These are phyloP conservation scores for Fusarium piperis DNA, from an alignment of 2,329 filamentous ascomycete species.

Conservation along the genomic window DNA sequence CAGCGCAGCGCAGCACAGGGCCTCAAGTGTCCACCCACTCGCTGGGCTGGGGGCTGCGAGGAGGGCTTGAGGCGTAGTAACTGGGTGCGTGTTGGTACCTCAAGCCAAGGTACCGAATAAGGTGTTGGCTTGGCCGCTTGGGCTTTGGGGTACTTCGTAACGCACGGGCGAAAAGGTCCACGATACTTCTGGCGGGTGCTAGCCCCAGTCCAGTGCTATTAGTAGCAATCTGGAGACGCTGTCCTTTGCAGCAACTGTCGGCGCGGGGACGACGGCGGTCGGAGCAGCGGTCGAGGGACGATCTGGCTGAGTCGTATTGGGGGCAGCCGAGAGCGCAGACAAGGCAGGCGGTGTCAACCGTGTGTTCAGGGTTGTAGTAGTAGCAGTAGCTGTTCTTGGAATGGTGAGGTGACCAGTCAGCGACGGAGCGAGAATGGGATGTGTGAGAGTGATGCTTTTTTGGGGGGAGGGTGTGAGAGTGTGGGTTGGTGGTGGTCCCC, in stretches of 20 bases:
- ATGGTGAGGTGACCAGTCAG: conserved; percentile 42
- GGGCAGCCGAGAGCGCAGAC: conserved; percentile 8
- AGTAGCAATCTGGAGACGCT: conserved; percentile 31
- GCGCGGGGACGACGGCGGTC: conserved; percentile 27
- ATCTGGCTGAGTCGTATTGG: conserved; percentile 23
- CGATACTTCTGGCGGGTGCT: conserved; percentile 28
- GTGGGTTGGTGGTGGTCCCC: conserved; percentile 15
- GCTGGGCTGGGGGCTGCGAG: conserved; percentile 19
- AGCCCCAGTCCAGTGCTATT: conserved; percentile 33
- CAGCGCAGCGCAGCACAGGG: conserved; percentile 25
- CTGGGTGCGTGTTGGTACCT: conserved; percentile 24
- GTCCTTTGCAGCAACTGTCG: conserved; percentile 7
- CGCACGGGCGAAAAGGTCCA: conserved; percentile 35
- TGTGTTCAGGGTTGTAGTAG: conserved; percentile 24
- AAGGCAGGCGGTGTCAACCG: conserved; percentile 37
- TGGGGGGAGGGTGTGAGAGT: conserved; percentile 29
- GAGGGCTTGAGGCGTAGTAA: conserved; percentile 29
- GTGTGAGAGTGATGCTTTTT: conserved; percentile 27
- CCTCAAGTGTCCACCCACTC: conserved; percentile 25
- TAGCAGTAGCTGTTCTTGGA: conserved; percentile 42
- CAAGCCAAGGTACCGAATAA: conserved; percentile 10
- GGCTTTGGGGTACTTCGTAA: conserved; percentile 32
- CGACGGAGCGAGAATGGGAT: conserved; percentile 31
- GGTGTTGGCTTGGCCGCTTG: conserved; percentile 25
- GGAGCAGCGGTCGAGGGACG: conserved; percentile 21